Evolutionary conservation across 371 early-diverging fungal genomes (phyloP).

Genomic region (Rhizopus sp.): DNA sequence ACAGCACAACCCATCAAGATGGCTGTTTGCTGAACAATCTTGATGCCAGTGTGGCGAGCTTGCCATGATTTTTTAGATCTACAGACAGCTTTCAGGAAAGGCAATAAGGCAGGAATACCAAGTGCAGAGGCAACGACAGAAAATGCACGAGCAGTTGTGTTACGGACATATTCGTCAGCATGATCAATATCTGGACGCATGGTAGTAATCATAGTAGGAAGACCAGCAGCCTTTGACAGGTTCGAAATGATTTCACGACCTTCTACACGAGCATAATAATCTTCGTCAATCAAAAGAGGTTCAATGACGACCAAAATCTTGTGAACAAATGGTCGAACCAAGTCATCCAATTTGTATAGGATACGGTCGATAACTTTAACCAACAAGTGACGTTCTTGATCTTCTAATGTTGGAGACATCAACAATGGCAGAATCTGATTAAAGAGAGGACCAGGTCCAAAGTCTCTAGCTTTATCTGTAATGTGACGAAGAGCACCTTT

Average conservation of each 20-base stretch:
- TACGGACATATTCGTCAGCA: constrained; percentile 96
- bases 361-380: constrained; percentile 98
- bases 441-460: constrained; percentile 96
- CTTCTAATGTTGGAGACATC: constrained; percentile 96
- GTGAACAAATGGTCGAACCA: constrained; percentile 96
- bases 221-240: constrained; percentile 96
- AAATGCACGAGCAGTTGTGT: constrained; percentile 97
- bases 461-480: constrained; percentile 94
- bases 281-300: constrained; percentile 96
- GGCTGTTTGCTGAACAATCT: constrained; percentile 96
- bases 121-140: constrained; percentile 97
- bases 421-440: constrained; percentile 94
- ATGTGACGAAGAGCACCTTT: constrained; percentile 92
- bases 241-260: constrained; percentile 98
- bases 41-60: constrained; percentile 97
- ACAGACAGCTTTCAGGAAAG: constrained; percentile 96
- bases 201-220: constrained; percentile 97
- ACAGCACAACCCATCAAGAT: constrained; percentile 94
- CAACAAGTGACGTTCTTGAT: constrained; percentile 96
- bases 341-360: constrained; percentile 92
- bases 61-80: constrained; percentile 96
- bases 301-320: constrained; percentile 98
- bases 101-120: constrained; percentile 93
- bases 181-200: constrained; percentile 99
- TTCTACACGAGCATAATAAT: constrained; percentile 97